Base-by-base conservation (phyloP, 164 flowering plant species). In the Chimonanthus praecox region DNA sequence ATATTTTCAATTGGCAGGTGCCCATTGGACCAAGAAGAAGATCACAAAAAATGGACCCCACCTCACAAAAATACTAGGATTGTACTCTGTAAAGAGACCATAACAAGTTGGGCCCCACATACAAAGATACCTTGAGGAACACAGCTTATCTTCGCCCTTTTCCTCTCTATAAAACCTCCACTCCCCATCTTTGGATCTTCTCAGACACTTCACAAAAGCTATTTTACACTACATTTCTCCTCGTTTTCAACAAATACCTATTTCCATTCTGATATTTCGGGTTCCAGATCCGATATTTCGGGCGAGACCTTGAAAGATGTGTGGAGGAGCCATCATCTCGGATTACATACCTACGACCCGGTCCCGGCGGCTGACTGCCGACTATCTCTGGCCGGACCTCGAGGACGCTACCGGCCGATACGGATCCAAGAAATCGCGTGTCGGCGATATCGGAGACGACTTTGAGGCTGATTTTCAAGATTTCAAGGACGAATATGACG, bases 291-390 rank as follows among this genome's bases (percentile, higher is more conserved):
- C 49, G 21, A 66, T 4, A 66, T 66, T 51, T 67, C 75, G 65
- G 65, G 9, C 13, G 6, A 16, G 48, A 18, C 47, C 49, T 11
- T 49, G 47, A 49, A 75, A 73, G 74, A 94, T 94, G 98, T 94
- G 98, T 84, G 97, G 97, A 45, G 99, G 99, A 73, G 95, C 95
- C 64, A 90, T 94, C 61, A 91, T 94, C 64, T 92, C 98, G 80
- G 95, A 84, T 68, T 85, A 86, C 79, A 86, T 90, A 6, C 82
- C 92, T 68, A 68, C 90, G 70, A 67, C 72, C 33, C 65, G 82
- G 33, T 71, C 88, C 3, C 78, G 86, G 69, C 81, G 84, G 43
- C 72, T 83, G 69, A 81, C 89, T 3, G 84, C 85, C 43, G 92
- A 87, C 11, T 70, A 70, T 58, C 80, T 85, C 4, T 89, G 93